Evolutionary conservation across 345 rosid species (phyloP).

Genomic region (Mercurialis annua): DNA sequence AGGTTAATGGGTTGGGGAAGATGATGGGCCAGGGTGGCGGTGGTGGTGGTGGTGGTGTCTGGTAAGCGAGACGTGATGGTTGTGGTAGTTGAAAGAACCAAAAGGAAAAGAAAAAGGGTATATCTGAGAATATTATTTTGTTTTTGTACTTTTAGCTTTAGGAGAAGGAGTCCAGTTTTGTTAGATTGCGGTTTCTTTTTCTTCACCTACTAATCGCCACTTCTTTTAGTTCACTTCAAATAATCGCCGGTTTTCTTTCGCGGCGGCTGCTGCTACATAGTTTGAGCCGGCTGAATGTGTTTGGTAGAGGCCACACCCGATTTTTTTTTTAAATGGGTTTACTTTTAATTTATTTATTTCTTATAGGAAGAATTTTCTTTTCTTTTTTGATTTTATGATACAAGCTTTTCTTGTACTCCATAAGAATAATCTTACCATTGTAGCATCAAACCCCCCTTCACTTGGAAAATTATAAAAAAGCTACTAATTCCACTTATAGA

Average conservation of each 20-base stretch:
- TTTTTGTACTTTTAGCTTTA: neutral
- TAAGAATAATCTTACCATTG: too few relatives aligned
- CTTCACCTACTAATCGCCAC: conserved; percentile 15
- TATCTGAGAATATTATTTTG: neutral
- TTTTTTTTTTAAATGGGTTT: too few relatives aligned
- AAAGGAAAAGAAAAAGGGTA: neutral
- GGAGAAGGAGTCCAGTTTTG: neutral
- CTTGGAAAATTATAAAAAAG: too few relatives aligned
- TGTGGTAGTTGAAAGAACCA: neutral
- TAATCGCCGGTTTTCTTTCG: conserved; percentile 1
- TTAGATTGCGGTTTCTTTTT: neutral
- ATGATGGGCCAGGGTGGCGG: neutral
- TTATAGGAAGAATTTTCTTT: too few relatives aligned
- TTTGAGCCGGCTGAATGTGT: neutral
- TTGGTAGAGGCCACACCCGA: too few relatives aligned
- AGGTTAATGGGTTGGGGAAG: neutral
- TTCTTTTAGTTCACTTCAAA: conserved; percentile 4
- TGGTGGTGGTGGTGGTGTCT: conserved; percentile 3
- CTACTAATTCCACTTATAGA: too few relatives aligned
- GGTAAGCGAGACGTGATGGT: neutral
- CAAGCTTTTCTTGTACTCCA: too few relatives aligned
- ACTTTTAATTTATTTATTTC: too few relatives aligned
- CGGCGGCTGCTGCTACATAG: neutral
- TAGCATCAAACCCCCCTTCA: too few relatives aligned
- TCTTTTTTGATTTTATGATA: too few relatives aligned